These are phyloP conservation scores for Fusarium sp. DNA, from an alignment of 2,329 filamentous ascomycete genomes.

Conservation along the genomic window DNA sequence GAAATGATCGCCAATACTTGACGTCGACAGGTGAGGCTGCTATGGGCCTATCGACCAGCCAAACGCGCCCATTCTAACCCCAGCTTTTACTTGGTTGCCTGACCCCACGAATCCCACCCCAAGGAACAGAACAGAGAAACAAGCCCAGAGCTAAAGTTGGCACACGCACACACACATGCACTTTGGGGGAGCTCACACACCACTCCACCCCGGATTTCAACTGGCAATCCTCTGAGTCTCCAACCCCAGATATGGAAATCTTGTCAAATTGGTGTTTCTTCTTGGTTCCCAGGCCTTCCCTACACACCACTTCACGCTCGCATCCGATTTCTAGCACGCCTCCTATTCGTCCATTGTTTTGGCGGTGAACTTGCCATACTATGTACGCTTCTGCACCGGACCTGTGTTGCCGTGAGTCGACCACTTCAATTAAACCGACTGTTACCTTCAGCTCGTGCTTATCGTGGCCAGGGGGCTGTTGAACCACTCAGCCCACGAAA, in stretches of 20 bases:
- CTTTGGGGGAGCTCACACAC: constrained; percentile 37
- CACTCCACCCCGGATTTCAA: constrained; percentile 40
- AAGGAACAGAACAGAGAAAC: constrained; percentile 15
- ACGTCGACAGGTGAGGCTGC: constrained; percentile 32
- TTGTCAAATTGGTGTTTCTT: constrained; percentile 30
- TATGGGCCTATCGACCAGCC: constrained; percentile 35
- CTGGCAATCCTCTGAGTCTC: constrained; percentile 7
- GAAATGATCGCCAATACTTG: constrained; percentile 32
- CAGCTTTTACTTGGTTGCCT: constrained; percentile 31
- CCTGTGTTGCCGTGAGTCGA: constrained; percentile 34
- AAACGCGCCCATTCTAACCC: constrained; percentile 34
- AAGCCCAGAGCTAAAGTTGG: constrained; percentile 17
- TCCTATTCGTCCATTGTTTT: constrained; percentile 40
- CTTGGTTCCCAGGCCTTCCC: constrained; percentile 33
- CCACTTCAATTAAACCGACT: constrained; percentile 22
- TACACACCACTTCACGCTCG: constrained; percentile 35
- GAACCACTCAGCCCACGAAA: constrained; percentile 33
- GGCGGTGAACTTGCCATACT: constrained; percentile 40
- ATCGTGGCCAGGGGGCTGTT: constrained; percentile 25
- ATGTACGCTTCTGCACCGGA: constrained; percentile 13
- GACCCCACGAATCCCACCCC: constrained; percentile 38
- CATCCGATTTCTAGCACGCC: constrained; percentile 32
- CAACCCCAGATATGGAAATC: constrained; percentile 24
- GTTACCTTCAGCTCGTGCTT: constrained; percentile 35
- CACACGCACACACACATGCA: constrained; percentile 9